phyloP scores from a whole-genome alignment of 805 yeast genomes.

The Metschnikowia continentalis region DNA sequence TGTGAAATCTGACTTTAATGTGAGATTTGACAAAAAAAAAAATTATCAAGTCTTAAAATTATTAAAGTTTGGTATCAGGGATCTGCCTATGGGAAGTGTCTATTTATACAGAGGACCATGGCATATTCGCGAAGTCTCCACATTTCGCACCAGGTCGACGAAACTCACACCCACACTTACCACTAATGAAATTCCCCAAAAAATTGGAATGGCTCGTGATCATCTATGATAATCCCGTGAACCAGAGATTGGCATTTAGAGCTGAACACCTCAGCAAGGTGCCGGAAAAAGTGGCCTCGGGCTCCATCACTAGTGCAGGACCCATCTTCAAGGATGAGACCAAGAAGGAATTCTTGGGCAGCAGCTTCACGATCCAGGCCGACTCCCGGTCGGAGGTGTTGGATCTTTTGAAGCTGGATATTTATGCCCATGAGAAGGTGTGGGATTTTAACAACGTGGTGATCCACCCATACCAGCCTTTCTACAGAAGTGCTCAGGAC shows the following conservation, averaged over 20 bases:
- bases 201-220: conserved; percentile 20
- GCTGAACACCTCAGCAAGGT: conserved; percentile 15
- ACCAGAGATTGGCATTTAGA: conserved; percentile 11
- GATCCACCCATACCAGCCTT: conserved; percentile 16
- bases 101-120: too few species aligned
- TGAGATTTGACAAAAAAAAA: too few species aligned
- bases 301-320: conserved; percentile 11
- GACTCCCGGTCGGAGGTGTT: conserved; percentile 9
- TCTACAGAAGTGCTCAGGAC: conserved; percentile 7
- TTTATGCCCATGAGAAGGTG: conserved; percentile 14
- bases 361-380: conserved; percentile 14
- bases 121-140: background rate
- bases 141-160: background rate
- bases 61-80: too few species aligned
- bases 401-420: conserved; percentile 13
- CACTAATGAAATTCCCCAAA: conserved; percentile 7
- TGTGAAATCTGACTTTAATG: too few species aligned
- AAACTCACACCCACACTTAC: background rate
- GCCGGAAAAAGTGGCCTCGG: conserved; percentile 9
- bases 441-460: conserved; percentile 16
- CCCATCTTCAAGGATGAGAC: conserved; percentile 17
- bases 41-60: too few species aligned
- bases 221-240: conserved; percentile 15
- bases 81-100: too few species aligned
- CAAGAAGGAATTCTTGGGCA: conserved; percentile 13